Evolutionary conservation across 805 yeast genomes (phyloP).

Genomic region (Saccharomycopsis sp.): DNA sequence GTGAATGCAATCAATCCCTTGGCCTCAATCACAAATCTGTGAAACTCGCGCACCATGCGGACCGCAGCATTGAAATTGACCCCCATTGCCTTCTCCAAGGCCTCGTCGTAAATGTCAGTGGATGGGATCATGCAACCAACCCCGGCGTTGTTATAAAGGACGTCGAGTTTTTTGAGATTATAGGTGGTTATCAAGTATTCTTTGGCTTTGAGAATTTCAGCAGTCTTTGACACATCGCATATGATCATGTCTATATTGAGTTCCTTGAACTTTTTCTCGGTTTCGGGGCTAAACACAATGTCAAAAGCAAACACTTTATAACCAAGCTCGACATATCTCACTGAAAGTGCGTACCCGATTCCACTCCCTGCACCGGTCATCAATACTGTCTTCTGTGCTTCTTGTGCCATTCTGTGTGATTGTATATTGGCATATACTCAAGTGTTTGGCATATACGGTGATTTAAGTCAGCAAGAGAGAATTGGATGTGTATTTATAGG

Average conservation of each 20-base stretch:
- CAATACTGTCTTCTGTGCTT: constrained; percentile 27
- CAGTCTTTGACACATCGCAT: constrained; percentile 51
- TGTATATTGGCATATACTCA: too few species aligned
- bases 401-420: not conserved
- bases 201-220: constrained; percentile 40
- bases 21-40: constrained; percentile 49
- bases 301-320: constrained; percentile 52
- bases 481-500: not conserved
- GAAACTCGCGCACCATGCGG: constrained; percentile 52
- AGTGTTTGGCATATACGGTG: too few species aligned
- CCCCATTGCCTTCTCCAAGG: constrained; percentile 42
- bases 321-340: constrained; percentile 44
- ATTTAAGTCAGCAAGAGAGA: not conserved
- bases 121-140: constrained; percentile 69
- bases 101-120: constrained; percentile 52
- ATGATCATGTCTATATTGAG: constrained; percentile 39
- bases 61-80: constrained; percentile 69
- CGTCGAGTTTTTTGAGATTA: constrained; percentile 45
- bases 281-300: constrained; percentile 57
- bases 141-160: constrained; percentile 74
- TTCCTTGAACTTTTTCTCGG: constrained; percentile 41
- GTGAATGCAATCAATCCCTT: constrained; percentile 68
- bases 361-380: constrained; percentile 54
- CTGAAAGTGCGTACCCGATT: constrained; percentile 43
- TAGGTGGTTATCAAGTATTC: constrained; percentile 34